Percentiles rank a stretch among this genome's conserved stretches.
These are phyloP conservation scores for Zasmidium cellare DNA, from an alignment of 2,329 filamentous ascomycete genomes.

Conservation along the genomic window DNA sequence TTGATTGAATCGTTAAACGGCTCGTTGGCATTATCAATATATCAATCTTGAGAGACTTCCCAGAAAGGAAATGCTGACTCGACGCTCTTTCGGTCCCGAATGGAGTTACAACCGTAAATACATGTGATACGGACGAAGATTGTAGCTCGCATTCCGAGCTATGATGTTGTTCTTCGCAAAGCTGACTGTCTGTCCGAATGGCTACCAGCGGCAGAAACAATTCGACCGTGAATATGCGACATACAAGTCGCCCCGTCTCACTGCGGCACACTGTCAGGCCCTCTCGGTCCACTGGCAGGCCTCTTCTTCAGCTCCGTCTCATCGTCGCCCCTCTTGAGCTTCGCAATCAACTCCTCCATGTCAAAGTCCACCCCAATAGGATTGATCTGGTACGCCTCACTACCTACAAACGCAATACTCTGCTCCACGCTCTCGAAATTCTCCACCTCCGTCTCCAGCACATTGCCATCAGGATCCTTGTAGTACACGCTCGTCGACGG, in stretches of 20 bases:
- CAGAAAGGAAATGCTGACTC: too few relatives aligned
- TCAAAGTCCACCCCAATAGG: slow-evolving; percentile 49
- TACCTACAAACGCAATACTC: slow-evolving; percentile 42
- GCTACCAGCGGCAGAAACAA: too few relatives aligned
- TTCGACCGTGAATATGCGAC: too few relatives aligned
- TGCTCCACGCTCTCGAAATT: slow-evolving; percentile 33
- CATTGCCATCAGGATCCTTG: slow-evolving; percentile 26
- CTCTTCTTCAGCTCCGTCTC: slow-evolving; percentile 18
- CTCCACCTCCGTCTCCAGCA: slow-evolving; percentile 25
- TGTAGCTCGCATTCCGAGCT: too few relatives aligned
- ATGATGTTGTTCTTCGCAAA: too few relatives aligned
- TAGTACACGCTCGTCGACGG: slow-evolving; percentile 27
- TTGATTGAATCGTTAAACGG: too few relatives aligned
- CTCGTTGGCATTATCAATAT: too few relatives aligned
- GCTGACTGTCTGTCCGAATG: too few relatives aligned
- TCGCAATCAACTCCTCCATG: slow-evolving; percentile 42
- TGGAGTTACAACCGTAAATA: too few relatives aligned
- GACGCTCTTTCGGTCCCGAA: too few relatives aligned
- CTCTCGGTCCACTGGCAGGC: slow-evolving; percentile 1
- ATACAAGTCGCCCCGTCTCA: neutral
- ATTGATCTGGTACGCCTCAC: slow-evolving; percentile 41
- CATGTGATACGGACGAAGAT: too few relatives aligned
- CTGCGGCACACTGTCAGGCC: slow-evolving; percentile 2
- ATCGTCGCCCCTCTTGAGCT: slow-evolving; percentile 28
- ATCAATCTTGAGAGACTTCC: too few relatives aligned